These are phyloP conservation scores for Coniochaeta sp. DNA, from an alignment of 2,329 filamentous ascomycete species.

Conservation along the genomic window DNA sequence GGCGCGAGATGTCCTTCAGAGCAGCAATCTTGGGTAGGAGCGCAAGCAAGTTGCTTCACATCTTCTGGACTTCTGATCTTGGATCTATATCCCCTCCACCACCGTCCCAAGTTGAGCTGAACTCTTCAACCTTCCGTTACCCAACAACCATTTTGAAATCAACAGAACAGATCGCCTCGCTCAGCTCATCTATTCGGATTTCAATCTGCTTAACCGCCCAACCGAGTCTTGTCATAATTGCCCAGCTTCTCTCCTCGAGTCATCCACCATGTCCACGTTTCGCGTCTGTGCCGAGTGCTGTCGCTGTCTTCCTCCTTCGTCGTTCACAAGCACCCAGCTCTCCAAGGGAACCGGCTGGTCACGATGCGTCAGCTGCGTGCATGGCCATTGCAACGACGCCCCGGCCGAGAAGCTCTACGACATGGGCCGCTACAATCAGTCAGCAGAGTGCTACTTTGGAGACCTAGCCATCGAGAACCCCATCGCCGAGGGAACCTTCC, in stretches of 20 bases:
- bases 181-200: too few species aligned
- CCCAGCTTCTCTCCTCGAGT: background rate
- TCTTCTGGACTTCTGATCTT: too few species aligned
- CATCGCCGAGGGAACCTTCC: slow-evolving; percentile 18
- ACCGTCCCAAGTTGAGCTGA: too few species aligned
- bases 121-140: too few species aligned
- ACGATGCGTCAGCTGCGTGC: slow-evolving; percentile 16
- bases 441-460: background rate
- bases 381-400: slow-evolving; percentile 7
- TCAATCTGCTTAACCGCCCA: too few species aligned
- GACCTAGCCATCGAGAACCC: slow-evolving; percentile 10
- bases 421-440: slow-evolving; percentile 20
- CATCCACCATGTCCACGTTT: slow-evolving; percentile 5
- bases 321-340: slow-evolving; percentile 19
- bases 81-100: too few species aligned
- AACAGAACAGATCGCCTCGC: too few species aligned
- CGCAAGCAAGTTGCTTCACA: too few species aligned
- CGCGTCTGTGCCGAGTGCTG: slow-evolving; percentile 15
- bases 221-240: too few species aligned
- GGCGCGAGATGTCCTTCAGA: too few species aligned
- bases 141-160: too few species aligned
- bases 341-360: slow-evolving; percentile 14
- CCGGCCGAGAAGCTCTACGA: slow-evolving; percentile 6
- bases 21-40: too few species aligned
- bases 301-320: slow-evolving; percentile 17